Base-by-base conservation (phyloP, 1,284 basidiomycete genomes). In the Crepidotus sp. region DNA sequence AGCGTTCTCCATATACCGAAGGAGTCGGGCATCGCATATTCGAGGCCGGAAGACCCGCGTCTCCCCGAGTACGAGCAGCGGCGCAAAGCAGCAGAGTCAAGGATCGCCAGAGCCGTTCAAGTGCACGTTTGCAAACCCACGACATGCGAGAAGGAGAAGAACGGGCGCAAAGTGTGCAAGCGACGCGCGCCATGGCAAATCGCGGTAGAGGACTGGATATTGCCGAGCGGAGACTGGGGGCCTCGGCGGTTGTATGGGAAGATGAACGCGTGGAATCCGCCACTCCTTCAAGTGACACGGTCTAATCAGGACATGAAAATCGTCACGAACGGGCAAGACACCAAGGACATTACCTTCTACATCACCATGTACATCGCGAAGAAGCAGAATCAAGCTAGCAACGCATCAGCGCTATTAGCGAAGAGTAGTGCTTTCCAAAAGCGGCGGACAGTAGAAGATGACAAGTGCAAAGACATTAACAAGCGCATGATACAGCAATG, bases 251-350 rank as follows among this genome's bases (percentile, higher is more conserved):
- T 42, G 3, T 46, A 13, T 33, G 36, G 31, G 1, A 15, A 11
- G 1, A 1, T 50, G 10, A 50, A 50, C 37, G 18, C 36, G 0
- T 50, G 44, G 44, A 43, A 42, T 11, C 48, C 44, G 0, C 11
- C 43, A 1, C 4, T 49, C 0, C 22, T 49, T 5, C 32, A 32
- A 10, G 30, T 35, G 2, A 40, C 32, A 0, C 40, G 39, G 0
- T 55, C 52, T 33, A 63, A 64, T 33, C 55, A 61, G 15, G 56
- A 64, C 27, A 44, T 52, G 15, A 59, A 62, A 19, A 21, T 61
- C 0, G 19, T 64, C 0, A 51, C 54, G 0, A 57, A 61, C 26
- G 48, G 55, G 0, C 15, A 10, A 0, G 57, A 58, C 2, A 60
- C 50, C 0, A 53, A 53, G 3, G 37, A 58, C 13, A 26, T 53